Evolutionary conservation across 2,329 filamentous ascomycete species (phyloP).

Genomic region (Apiospora sp.): DNA sequence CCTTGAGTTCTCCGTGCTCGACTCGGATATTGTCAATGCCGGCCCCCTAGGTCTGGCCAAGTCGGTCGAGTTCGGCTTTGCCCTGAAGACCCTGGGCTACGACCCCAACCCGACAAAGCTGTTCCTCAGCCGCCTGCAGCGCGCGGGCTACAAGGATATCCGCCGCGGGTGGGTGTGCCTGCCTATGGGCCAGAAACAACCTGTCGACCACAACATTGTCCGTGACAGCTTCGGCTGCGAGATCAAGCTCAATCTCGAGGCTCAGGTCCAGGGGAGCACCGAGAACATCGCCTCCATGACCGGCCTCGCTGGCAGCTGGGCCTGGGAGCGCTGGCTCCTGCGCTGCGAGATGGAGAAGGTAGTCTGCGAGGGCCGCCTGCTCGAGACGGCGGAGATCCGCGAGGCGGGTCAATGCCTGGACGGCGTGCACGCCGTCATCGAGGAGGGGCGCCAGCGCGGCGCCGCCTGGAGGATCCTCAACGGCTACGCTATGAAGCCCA

Average conservation of each 20-base stretch:
- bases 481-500: constrained; percentile 71
- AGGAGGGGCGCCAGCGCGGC: constrained; percentile 67
- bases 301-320: constrained; percentile 85
- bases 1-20: constrained; percentile 88
- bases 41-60: constrained; percentile 82
- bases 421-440: constrained; percentile 66
- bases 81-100: constrained; percentile 88
- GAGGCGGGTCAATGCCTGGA: constrained; percentile 68
- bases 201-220: constrained; percentile 41
- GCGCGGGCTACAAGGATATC: constrained; percentile 79
- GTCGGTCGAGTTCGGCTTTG: constrained; percentile 90
- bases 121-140: constrained; percentile 77
- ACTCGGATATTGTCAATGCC: constrained; percentile 88
- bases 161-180: constrained; percentile 90
- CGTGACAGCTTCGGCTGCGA: constrained; percentile 47
- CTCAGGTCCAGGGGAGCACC: constrained; percentile 72
- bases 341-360: constrained; percentile 84
- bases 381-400: constrained; percentile 60
- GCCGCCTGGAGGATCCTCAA: constrained; percentile 68
- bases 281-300: constrained; percentile 77
- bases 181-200: constrained; percentile 73
- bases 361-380: constrained; percentile 69
- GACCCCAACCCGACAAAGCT: constrained; percentile 84
- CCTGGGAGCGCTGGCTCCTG: constrained; percentile 96
- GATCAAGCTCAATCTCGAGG: constrained; percentile 64